Conservation (phyloP, 208 protist species). For the Herpetomonas tarakana region DNA sequence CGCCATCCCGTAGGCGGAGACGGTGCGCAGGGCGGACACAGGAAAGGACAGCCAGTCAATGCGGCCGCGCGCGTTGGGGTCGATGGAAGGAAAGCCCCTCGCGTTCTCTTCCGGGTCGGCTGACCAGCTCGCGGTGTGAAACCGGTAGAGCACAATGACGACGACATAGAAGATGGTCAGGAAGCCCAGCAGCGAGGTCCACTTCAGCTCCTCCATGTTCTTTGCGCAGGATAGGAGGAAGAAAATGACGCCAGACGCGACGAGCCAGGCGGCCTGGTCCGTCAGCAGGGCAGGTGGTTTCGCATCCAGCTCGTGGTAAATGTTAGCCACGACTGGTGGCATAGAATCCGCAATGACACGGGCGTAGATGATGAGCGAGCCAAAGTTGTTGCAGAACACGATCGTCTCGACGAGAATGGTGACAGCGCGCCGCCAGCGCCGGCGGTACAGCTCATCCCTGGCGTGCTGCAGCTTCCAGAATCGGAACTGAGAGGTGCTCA, state of each 20-base stretch:
- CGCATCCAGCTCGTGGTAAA: conserved; percentile 12
- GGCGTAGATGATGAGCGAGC: conserved; percentile 60
- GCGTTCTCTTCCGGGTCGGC: background rate
- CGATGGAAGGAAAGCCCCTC: conserved; percentile 37
- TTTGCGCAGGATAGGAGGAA: conserved; percentile 66
- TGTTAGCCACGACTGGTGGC: conserved; percentile 38
- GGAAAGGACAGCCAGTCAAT: conserved; percentile 37
- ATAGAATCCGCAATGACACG: conserved; percentile 72
- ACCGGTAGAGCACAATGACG: conserved; percentile 50
- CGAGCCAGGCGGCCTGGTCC: conserved; percentile 47
- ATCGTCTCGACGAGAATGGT: conserved; percentile 54
- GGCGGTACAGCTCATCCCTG: conserved; percentile 33
- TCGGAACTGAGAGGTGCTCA: background rate
- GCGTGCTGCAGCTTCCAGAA: background rate
- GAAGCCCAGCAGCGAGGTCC: conserved; percentile 74
- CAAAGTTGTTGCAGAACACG: conserved; percentile 72
- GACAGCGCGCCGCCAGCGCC: conserved; percentile 38
- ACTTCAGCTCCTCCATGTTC: conserved; percentile 86
- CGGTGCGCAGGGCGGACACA: conserved; percentile 31
- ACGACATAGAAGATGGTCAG: conserved; percentile 84
- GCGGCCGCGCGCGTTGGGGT: conserved; percentile 25
- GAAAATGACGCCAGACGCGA: conserved; percentile 54
- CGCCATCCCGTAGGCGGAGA: conserved; percentile 59
- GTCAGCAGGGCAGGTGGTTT: conserved; percentile 20
- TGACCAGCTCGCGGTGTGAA: conserved; percentile 30